Percentiles rank a stretch among this genome's conserved stretches.
phyloP scores from a whole-genome alignment of 148 eudicot species.

The Camellia japonica region DNA sequence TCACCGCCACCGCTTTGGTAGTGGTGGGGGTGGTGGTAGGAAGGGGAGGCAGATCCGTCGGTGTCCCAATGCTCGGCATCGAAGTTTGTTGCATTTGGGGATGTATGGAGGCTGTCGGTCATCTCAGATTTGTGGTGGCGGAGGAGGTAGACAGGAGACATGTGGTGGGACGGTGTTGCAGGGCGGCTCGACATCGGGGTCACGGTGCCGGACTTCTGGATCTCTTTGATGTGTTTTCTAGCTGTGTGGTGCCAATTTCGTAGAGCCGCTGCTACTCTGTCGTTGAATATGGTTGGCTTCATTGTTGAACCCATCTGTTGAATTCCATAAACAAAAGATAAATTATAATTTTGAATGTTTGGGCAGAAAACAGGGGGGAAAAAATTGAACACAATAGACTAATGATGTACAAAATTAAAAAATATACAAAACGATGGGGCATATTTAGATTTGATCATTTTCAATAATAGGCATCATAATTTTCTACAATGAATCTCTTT shows the following conservation, averaged over 20 bases:
- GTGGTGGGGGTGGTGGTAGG: background rate
- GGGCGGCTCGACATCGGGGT: constrained; percentile 36
- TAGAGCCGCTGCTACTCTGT: constrained; percentile 33
- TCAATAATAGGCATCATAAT: too few species aligned
- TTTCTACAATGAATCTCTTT: too few species aligned
- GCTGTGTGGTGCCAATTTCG: constrained; percentile 45
- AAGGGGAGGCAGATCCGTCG: constrained; percentile 13
- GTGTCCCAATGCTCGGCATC: constrained; percentile 26
- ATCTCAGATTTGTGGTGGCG: constrained; percentile 24
- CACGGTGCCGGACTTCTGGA: constrained; percentile 15
- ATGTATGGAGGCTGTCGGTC: constrained; percentile 21
- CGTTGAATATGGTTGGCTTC: constrained; percentile 52
- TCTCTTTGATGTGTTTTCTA: constrained; percentile 33
- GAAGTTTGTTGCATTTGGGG: constrained; percentile 22
- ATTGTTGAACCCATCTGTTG: constrained; percentile 51
- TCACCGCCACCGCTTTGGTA: background rate
- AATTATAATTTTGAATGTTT: background rate
- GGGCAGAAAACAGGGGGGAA: background rate
- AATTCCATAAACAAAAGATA: background rate
- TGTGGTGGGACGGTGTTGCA: constrained; percentile 27
- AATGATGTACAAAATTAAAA: too few species aligned
- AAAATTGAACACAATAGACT: too few species aligned
- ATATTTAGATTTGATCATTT: too few species aligned
- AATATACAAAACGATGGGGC: too few species aligned
- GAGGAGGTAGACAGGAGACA: constrained; percentile 36